Percentiles rank a stretch among this genome's conserved stretches.
Conservation (phyloP, 108 stramenopile species). For the Ochromonas danica region DNA sequence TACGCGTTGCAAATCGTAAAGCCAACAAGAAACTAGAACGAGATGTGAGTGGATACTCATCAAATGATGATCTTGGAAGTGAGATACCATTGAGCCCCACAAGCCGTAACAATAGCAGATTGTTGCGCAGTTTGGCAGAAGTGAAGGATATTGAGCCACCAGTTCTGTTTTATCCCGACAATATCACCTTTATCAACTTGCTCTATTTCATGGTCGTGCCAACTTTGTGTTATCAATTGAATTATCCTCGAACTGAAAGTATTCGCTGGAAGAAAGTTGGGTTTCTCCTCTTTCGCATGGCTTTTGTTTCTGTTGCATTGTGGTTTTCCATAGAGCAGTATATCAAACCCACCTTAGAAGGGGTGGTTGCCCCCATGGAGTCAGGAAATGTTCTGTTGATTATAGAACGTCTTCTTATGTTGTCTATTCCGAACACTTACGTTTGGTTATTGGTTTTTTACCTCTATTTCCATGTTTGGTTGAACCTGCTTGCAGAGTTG, state of each 20-base stretch:
- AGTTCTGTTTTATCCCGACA: not conserved
- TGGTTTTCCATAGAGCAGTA: not conserved
- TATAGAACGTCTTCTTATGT: slow-evolving; percentile 11
- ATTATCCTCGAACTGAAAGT: slow-evolving; percentile 30
- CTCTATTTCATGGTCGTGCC: slow-evolving; percentile 48
- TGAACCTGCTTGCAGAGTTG: slow-evolving; percentile 84
- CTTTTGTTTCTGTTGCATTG: slow-evolving; percentile 6
- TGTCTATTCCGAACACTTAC: slow-evolving; percentile 77
- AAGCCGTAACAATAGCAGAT: not conserved
- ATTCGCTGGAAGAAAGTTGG: not conserved
- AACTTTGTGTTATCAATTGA: slow-evolving; percentile 51
- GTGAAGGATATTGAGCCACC: slow-evolving; percentile 39
- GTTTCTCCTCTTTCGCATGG: not conserved
- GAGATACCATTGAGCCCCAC: not conserved
- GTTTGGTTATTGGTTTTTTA: slow-evolving; percentile 88
- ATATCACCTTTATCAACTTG: slow-evolving; percentile 32
- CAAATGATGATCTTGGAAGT: not conserved
- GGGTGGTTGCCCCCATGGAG: slow-evolving; percentile 19
- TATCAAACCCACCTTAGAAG: slow-evolving; percentile 3
- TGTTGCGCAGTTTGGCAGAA: slow-evolving; percentile 21
- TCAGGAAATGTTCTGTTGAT: not conserved
- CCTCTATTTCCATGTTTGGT: slow-evolving; percentile 77
- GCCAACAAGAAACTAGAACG: slow-evolving; percentile 32
- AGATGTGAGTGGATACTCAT: not conserved
- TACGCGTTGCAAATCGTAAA: not conserved